Base-by-base conservation (phyloP, 345 rosid species). In the Linum trigynum region DNA sequence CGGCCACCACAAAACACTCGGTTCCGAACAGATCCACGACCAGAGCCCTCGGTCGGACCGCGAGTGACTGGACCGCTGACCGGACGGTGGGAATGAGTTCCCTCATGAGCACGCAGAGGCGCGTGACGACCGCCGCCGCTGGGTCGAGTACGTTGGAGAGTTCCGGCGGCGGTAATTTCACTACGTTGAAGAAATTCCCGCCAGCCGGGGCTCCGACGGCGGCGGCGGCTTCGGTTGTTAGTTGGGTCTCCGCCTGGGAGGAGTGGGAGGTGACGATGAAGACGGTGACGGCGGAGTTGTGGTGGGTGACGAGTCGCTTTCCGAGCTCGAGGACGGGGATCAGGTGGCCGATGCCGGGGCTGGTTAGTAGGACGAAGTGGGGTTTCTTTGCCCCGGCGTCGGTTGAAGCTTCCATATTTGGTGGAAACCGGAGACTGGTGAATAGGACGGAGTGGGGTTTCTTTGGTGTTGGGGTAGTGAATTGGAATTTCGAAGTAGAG, bases 271-370 rank as follows among this genome's bases (percentile, higher is more conserved):
- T 69, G 37, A 84, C 79, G 11, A 82, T 71, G 51, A 84, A 79
- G 65, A 84, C 70, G 23, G 91, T 79, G 40, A 78, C 77, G 23
- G 60, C 56, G 61, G 82, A 78, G 69, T 76, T 76, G 65, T 80
- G 83, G 69, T 67, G 69, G 36, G 66, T 4, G 40, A 72, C 74
- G 23, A 84, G 80, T 48, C 81, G 80, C 42, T 81, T 78, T 32
- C 77, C 85, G 0, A 88, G 87, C 71, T 86, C 89, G 1, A 88
- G 69, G 61, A 82, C 75, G 0, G 91, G 92, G 75, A 82, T 83
- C 3, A 85, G 72, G 73, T 86, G 94, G 36, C 96, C 87, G 81
- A 83, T 71, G 62, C 96, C 91, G 8, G 89, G 94, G 65, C 92
- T 85, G 2, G 90, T 79, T 4, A 89, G 72, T 16, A 89, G 70